Conservation (phyloP, 2,329 filamentous ascomycete genomes). For the Trichoderma cornu-damae region DNA sequence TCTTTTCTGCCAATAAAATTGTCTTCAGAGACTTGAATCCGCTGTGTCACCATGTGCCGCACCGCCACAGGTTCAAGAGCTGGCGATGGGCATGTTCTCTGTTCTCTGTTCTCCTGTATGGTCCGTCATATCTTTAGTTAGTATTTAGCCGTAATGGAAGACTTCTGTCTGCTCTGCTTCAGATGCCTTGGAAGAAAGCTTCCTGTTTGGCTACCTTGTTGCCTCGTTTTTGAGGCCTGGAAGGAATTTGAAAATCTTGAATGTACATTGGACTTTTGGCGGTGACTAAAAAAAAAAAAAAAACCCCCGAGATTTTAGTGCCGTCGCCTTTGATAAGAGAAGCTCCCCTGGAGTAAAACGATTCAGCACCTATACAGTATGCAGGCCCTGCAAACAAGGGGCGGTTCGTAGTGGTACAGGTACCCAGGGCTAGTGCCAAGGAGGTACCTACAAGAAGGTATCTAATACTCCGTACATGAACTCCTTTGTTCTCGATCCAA, state of each 20-base stretch:
- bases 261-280: not conserved
- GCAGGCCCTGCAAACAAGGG: conserved; percentile 7
- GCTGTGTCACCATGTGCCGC: not conserved
- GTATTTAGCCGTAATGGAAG: too few relatives aligned
- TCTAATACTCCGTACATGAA: not conserved
- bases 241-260: not conserved
- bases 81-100: not conserved
- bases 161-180: not conserved
- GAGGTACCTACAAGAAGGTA: not conserved
- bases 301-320: too few relatives aligned
- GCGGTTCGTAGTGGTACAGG: not conserved
- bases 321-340: too few relatives aligned
- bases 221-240: conserved; percentile 3
- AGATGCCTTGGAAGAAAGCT: not conserved
- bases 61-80: not conserved
- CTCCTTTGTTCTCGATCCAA: conserved; percentile 5
- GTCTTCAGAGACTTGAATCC: not conserved
- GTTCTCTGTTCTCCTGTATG: not conserved
- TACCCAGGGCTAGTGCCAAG: not conserved
- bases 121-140: too few relatives aligned
- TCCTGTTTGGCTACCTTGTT: not conserved
- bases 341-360: too few relatives aligned
- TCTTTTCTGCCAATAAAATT: not conserved
- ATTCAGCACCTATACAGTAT: too few relatives aligned
- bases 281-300: not conserved